These are phyloP conservation scores for Leccinum cinnamomeum DNA, from an alignment of 1,284 basidiomycete genomes.

Conservation along the genomic window DNA sequence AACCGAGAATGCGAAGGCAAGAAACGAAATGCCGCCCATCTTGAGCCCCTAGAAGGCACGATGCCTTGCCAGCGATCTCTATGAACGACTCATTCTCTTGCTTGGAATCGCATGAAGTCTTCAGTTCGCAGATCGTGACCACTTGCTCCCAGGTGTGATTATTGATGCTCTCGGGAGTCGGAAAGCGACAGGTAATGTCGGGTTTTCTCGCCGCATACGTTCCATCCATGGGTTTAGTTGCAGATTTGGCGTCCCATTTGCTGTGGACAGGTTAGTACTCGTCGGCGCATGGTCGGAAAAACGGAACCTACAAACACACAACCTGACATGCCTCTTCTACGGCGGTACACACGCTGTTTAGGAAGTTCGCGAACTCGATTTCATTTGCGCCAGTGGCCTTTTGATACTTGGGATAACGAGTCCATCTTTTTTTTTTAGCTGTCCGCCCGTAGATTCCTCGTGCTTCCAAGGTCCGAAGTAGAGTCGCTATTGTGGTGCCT, in stretches of 20 bases:
- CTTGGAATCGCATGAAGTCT: background rate
- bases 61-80: background rate
- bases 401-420: too few species aligned
- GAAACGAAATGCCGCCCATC: background rate
- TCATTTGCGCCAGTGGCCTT: background rate
- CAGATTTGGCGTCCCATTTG: background rate
- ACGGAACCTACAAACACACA: background rate
- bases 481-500: too few species aligned
- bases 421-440: too few species aligned
- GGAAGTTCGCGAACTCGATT: background rate
- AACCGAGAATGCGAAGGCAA: background rate
- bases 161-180: background rate
- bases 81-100: background rate
- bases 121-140: constrained; percentile 1
- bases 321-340: background rate
- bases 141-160: background rate
- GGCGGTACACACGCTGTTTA: background rate
- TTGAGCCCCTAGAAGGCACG: background rate
- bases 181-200: constrained; percentile 1
- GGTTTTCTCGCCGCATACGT: background rate
- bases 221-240: constrained; percentile 1
- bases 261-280: background rate
- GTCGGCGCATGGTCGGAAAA: background rate
- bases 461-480: too few species aligned
- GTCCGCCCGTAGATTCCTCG: too few species aligned